Percentiles rank a stretch among this genome's conserved stretches.
phyloP scores from a whole-genome alignment of 495 filamentous ascomycete genomes.

The Margaritispora aquatica region DNA sequence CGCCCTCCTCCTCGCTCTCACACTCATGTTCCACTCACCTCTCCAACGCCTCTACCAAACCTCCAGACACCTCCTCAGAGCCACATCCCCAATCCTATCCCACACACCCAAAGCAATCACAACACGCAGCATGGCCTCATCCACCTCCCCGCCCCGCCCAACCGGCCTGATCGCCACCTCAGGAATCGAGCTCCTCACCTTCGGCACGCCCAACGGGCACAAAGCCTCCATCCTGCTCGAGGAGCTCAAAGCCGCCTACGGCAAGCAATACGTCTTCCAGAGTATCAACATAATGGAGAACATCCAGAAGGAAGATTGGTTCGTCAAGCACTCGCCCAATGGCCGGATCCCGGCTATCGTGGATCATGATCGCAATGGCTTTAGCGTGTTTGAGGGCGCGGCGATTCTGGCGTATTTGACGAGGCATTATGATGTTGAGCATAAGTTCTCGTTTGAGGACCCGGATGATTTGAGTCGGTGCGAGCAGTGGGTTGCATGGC shows the following conservation, averaged over 20 bases:
- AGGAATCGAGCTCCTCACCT: slow-evolving; percentile 51
- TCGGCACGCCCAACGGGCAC: slow-evolving; percentile 40
- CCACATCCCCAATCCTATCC: too few species aligned
- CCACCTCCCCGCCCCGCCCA: slow-evolving; percentile 23
- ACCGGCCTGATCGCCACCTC: slow-evolving; percentile 47
- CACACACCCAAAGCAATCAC: not conserved
- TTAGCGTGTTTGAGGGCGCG: slow-evolving; percentile 71
- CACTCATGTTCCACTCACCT: slow-evolving; percentile 15
- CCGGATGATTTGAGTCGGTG: slow-evolving; percentile 54
- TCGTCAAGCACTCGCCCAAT: slow-evolving; percentile 67
- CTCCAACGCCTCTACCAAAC: slow-evolving; percentile 17
- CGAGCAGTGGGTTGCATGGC: slow-evolving; percentile 75
- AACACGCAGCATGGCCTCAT: slow-evolving; percentile 22
- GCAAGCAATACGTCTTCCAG: slow-evolving; percentile 52
- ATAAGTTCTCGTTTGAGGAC: slow-evolving; percentile 70
- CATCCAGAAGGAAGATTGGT: slow-evolving; percentile 68
- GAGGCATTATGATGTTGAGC: slow-evolving; percentile 66
- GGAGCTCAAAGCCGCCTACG: slow-evolving; percentile 55
- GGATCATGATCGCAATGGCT: slow-evolving; percentile 57
- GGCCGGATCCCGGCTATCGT: slow-evolving; percentile 81
- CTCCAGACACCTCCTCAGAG: slow-evolving; percentile 14
- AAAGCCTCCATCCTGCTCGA: slow-evolving; percentile 79
- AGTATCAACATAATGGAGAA: slow-evolving; percentile 66
- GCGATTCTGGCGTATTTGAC: slow-evolving; percentile 74
- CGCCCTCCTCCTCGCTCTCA: not conserved